Conservation (phyloP, 495 filamentous ascomycete species). For the Aspergillus sclerotiicarbonarius region DNA sequence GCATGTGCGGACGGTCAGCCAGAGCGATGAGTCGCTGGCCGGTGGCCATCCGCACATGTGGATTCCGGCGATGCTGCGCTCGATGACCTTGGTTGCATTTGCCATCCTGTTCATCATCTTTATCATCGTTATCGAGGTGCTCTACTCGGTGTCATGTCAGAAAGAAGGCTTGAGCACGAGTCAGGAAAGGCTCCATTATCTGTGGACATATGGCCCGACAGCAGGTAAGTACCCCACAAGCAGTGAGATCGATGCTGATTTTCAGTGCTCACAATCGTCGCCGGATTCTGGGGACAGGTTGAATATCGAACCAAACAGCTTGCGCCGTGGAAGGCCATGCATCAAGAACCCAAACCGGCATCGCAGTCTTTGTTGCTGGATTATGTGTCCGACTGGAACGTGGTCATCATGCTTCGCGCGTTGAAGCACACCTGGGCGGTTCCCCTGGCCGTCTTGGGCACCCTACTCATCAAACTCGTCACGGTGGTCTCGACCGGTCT, state of each 20-base stretch:
- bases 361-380: slow-evolving; percentile 18
- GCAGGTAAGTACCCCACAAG: neutral
- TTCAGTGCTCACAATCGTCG: slow-evolving; percentile 9
- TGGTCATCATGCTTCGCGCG: slow-evolving; percentile 7
- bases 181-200: slow-evolving; percentile 1
- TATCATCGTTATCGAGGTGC: slow-evolving; percentile 2
- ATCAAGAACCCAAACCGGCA: slow-evolving; percentile 2
- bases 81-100: slow-evolving; percentile 1
- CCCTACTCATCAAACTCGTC: slow-evolving; percentile 8
- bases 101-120: slow-evolving; percentile 3
- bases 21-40: neutral
- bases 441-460: slow-evolving; percentile 9
- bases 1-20: neutral
- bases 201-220: slow-evolving; percentile 17
- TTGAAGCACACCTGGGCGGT: slow-evolving; percentile 7
- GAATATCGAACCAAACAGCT: slow-evolving; percentile 14
- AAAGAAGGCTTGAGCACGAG: slow-evolving; percentile 8
- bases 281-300: slow-evolving; percentile 12
- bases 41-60: neutral
- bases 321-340: slow-evolving; percentile 17
- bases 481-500: slow-evolving; percentile 19
- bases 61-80: neutral
- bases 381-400: slow-evolving; percentile 17
- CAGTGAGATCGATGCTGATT: neutral
- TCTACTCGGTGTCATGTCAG: neutral